Conservation (phyloP, 495 filamentous ascomycete species). For the Aspergillus bertholletiae region DNA sequence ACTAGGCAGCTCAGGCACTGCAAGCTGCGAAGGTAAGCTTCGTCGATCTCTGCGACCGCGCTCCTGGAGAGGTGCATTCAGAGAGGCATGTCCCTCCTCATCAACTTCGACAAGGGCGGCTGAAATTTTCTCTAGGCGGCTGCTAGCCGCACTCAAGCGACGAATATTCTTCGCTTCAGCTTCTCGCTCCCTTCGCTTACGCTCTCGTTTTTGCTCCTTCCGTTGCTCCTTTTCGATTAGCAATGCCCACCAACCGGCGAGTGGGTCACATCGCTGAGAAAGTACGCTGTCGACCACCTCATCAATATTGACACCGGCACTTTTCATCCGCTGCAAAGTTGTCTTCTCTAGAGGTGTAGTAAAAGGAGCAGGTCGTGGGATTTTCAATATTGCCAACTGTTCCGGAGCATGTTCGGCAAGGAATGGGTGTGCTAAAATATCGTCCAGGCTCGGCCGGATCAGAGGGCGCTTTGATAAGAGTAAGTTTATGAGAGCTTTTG, state of each 20-base stretch:
- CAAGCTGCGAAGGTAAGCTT: conserved; percentile 48
- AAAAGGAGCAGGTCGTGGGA: conserved; percentile 81
- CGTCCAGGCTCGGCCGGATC: conserved; percentile 76
- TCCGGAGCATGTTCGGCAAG: conserved; percentile 82
- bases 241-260: conserved; percentile 96
- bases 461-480: conserved; percentile 88
- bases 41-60: conserved; percentile 55
- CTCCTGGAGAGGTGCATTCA: conserved; percentile 28
- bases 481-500: conserved; percentile 66
- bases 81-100: conserved; percentile 56
- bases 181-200: conserved; percentile 81
- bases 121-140: conserved; percentile 74
- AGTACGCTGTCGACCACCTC: conserved; percentile 91
- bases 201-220: conserved; percentile 78
- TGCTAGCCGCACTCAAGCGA: conserved; percentile 81
- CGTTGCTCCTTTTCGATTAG: conserved; percentile 94
- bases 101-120: conserved; percentile 70
- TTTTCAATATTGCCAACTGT: conserved; percentile 85
- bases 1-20: conserved; percentile 65
- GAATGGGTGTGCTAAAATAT: conserved; percentile 86
- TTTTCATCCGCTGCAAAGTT: conserved; percentile 88
- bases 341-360: conserved; percentile 87
- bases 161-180: conserved; percentile 74
- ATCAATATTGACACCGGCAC: conserved; percentile 92
- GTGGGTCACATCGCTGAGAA: conserved; percentile 78